Conservation (phyloP, 495 filamentous ascomycete species). For the Xylaria cubensis region DNA sequence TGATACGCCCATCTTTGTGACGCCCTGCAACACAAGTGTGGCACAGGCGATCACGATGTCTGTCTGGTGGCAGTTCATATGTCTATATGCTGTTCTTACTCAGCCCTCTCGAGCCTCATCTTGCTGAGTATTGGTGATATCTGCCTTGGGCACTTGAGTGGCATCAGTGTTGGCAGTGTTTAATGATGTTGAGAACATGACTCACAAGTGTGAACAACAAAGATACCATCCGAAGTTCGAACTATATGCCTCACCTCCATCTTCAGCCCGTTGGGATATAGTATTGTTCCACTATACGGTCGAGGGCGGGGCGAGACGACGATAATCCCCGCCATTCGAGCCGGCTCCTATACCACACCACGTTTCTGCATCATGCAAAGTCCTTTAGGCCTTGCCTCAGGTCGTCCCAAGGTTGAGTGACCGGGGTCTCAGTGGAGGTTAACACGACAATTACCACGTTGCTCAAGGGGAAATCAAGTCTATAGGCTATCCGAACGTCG, state of each 20-base stretch:
- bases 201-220: neutral
- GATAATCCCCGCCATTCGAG: neutral
- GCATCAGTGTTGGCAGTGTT: neutral
- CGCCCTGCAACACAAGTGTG: constrained; percentile 12
- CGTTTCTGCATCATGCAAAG: constrained; percentile 4
- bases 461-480: neutral
- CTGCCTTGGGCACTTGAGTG: neutral
- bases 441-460: neutral
- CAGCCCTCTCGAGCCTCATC: neutral
- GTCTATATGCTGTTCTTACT: neutral
- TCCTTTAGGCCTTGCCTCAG: neutral
- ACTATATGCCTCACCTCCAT: neutral
- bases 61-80: neutral
- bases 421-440: neutral
- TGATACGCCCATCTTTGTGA: neutral
- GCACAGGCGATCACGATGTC: neutral
- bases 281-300: neutral
- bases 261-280: neutral
- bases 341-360: neutral
- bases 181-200: neutral
- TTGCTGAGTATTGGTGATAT: neutral
- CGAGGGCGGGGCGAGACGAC: neutral
- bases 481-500: neutral
- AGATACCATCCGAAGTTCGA: neutral
- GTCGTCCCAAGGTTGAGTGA: constrained; percentile 9